phyloP scores from a whole-genome alignment of 2,329 filamentous ascomycete species.

The Cercospora canescens region DNA sequence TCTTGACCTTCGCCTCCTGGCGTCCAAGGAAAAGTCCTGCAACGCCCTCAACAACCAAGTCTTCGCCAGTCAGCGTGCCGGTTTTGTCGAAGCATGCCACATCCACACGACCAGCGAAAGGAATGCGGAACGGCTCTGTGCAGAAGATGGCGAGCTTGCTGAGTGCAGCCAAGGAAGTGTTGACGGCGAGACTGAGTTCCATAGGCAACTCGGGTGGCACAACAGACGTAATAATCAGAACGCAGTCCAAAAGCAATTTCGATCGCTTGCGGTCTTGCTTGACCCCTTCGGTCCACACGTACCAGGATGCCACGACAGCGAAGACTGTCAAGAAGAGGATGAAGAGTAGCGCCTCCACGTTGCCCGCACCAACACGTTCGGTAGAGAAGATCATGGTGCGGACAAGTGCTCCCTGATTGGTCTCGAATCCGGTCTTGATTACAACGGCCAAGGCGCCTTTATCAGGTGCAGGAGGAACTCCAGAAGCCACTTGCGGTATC shows the following conservation, averaged over 20 bases:
- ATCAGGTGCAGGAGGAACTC: conserved; percentile 82
- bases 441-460: conserved; percentile 92
- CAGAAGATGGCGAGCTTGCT: conserved; percentile 98
- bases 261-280: conserved; percentile 92
- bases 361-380: conserved; percentile 97
- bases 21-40: conserved; percentile 79
- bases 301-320: conserved; percentile 96
- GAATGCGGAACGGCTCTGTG: conserved; percentile 97
- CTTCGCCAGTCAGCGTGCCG: conserved; percentile 92
- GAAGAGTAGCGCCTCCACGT: conserved; percentile 92
- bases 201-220: conserved; percentile 98
- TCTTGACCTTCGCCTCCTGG: conserved; percentile 55
- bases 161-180: conserved; percentile 91
- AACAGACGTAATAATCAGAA: conserved; percentile 96
- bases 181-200: conserved; percentile 96
- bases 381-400: conserved; percentile 99
- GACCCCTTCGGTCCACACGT: conserved; percentile 97
- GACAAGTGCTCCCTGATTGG: conserved; percentile 94
- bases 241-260: conserved; percentile 93
- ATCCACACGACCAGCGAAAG: conserved; percentile 91
- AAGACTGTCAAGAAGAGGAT: conserved; percentile 96
- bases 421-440: conserved; percentile 97
- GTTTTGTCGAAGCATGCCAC: conserved; percentile 99
- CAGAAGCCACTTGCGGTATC: conserved; percentile 68
- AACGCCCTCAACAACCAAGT: conserved; percentile 94